Conservation (phyloP, 2,329 filamentous ascomycete genomes). For the Trichoderma aggressivum region DNA sequence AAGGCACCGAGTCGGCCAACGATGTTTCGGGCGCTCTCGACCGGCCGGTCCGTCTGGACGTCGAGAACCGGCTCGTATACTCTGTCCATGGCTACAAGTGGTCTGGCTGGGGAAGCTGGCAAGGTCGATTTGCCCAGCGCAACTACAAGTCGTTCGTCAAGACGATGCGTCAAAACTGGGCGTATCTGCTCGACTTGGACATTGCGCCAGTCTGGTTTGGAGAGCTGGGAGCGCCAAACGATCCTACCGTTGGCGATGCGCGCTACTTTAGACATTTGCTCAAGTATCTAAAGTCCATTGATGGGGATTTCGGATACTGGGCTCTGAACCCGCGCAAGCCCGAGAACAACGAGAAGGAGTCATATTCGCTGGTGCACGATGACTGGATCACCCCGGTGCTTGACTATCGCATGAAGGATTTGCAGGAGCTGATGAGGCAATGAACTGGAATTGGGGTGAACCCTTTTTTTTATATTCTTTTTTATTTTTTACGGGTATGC, state of each 20-base stretch:
- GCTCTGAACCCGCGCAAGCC: constrained; percentile 65
- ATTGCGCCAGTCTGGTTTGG: constrained; percentile 63
- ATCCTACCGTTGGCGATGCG: constrained; percentile 52
- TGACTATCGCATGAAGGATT: constrained; percentile 61
- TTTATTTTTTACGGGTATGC: not conserved
- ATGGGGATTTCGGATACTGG: constrained; percentile 69
- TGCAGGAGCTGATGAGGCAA: constrained; percentile 49
- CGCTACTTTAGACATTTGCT: constrained; percentile 66
- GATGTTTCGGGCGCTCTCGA: constrained; percentile 55
- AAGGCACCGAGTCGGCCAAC: constrained; percentile 65
- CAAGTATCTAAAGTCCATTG: constrained; percentile 53
- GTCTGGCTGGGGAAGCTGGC: constrained; percentile 65
- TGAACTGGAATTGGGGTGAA: not conserved
- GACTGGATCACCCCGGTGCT: constrained; percentile 62
- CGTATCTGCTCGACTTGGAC: constrained; percentile 51
- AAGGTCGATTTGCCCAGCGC: constrained; percentile 58
- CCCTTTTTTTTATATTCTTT: not conserved
- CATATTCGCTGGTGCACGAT: constrained; percentile 59
- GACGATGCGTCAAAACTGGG: constrained; percentile 65
- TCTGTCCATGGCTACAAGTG: constrained; percentile 66
- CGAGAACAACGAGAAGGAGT: constrained; percentile 53
- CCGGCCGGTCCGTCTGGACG: constrained; percentile 56
- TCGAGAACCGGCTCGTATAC: constrained; percentile 59
- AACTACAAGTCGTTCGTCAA: constrained; percentile 59
- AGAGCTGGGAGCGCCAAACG: constrained; percentile 59